Evolutionary conservation across 1,284 basidiomycete species (phyloP).

Genomic region (Microbotryum silenes-acaulis): DNA sequence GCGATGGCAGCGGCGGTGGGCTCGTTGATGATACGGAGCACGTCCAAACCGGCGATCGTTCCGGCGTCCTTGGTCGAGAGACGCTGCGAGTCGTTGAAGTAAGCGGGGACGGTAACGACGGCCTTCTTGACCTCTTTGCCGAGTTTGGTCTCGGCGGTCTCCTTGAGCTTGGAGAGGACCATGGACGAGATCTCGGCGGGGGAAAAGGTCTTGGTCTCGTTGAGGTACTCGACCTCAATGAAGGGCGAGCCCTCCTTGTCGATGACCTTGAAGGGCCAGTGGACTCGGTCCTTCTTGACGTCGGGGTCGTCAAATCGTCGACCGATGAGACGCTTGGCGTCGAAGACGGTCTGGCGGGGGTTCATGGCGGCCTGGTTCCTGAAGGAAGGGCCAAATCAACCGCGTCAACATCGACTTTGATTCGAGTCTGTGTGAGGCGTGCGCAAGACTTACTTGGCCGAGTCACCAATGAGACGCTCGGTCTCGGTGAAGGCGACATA

Average conservation of each 20-base stretch:
- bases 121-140: constrained; percentile 57
- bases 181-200: constrained; percentile 83
- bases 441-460: constrained; percentile 41
- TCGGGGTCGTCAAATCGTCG: constrained; percentile 74
- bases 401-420: no score
- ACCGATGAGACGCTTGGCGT: constrained; percentile 92
- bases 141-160: constrained; percentile 57
- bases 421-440: no score
- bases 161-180: constrained; percentile 99
- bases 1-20: constrained; percentile 47
- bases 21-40: constrained; percentile 64
- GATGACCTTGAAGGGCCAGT: constrained; percentile 62
- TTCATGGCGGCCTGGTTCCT: constrained; percentile 76
- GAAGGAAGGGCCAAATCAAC: constrained; percentile 1
- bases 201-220: constrained; percentile 54
- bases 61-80: constrained; percentile 57
- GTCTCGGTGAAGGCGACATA: constrained; percentile 97
- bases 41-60: constrained; percentile 56
- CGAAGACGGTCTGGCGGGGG: constrained; percentile 86
- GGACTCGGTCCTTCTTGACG: constrained; percentile 57
- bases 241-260: constrained; percentile 53
- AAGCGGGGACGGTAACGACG: constrained; percentile 61
- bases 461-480: constrained; percentile 97
- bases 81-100: constrained; percentile 63
- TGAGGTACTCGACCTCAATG: constrained; percentile 52